Evolutionary conservation across 2,329 filamentous ascomycete genomes (phyloP).

Genomic region (Botrytis elliptica): DNA sequence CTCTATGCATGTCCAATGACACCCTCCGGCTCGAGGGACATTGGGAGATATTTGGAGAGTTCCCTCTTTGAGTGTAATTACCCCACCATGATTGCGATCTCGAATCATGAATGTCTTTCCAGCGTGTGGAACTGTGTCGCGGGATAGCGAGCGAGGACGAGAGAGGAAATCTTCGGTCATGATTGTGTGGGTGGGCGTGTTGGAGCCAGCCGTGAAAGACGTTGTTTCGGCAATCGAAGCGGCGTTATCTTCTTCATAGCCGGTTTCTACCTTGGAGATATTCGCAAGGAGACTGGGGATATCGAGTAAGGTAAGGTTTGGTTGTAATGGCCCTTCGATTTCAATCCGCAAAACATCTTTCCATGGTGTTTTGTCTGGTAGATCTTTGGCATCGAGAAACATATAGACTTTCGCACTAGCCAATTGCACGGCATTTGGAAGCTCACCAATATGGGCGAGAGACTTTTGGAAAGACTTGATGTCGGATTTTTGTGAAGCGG

Average conservation of each 20-base stretch:
- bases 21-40: not conserved
- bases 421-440: not conserved
- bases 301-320: constrained; percentile 18
- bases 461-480: constrained; percentile 11
- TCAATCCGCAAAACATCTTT: constrained; percentile 21
- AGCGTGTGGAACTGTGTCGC: not conserved
- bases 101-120: constrained; percentile 17
- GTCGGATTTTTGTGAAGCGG: not conserved
- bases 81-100: not conserved
- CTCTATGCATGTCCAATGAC: constrained; percentile 15
- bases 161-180: constrained; percentile 1
- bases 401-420: not conserved
- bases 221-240: not conserved
- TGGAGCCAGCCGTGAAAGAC: not conserved
- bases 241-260: not conserved
- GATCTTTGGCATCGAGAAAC: not conserved
- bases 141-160: not conserved
- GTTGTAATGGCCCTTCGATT: constrained; percentile 12
- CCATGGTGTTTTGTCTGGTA: not conserved
- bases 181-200: constrained; percentile 4
- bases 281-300: constrained; percentile 15
- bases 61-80: constrained; percentile 5
- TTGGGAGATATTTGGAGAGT: not conserved
- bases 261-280: not conserved
- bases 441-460: not conserved